Percentiles rank a stretch among this genome's conserved stretches.
These are phyloP conservation scores for Ganoderma meredithae DNA, from an alignment of 1,284 basidiomycete genomes.

Conservation along the genomic window DNA sequence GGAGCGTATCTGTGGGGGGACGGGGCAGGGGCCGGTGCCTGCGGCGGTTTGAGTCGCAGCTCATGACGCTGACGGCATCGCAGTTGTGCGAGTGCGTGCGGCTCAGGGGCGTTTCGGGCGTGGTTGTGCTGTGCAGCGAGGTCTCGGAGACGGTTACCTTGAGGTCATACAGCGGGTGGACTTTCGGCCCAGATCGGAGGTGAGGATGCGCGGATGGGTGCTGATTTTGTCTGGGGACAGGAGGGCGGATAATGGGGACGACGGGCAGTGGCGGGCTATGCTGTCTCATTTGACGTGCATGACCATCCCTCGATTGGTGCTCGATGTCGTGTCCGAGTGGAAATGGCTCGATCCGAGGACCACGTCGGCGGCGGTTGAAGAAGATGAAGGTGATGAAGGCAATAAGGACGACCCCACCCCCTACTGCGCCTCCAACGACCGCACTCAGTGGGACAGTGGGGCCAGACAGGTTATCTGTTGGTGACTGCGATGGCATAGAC, in stretches of 20 bases:
- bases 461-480: too few species aligned
- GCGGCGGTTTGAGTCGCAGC: not conserved
- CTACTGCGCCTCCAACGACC: slow-evolving; percentile 1
- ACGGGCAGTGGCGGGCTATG: not conserved
- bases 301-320: too few species aligned
- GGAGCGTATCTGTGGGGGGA: not conserved
- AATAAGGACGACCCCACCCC: slow-evolving; percentile 5
- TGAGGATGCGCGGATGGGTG: not conserved
- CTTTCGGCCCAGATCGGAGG: not conserved
- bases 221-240: not conserved
- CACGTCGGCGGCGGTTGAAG: not conserved
- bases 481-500: not conserved
- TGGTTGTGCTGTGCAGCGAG: not conserved
- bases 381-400: slow-evolving; percentile 1
- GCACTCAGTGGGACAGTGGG: not conserved
- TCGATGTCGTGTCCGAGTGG: not conserved
- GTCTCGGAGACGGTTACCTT: not conserved
- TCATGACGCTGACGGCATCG: not conserved
- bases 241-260: not conserved
- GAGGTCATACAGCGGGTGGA: not conserved
- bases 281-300: not conserved
- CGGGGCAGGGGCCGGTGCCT: slow-evolving; percentile 1
- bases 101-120: not conserved
- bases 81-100: not conserved
- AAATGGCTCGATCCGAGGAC: not conserved